A percentile compares a stretch with the other conserved stretches of the same genome.
phyloP scores from a whole-genome alignment of 495 filamentous ascomycete genomes.

The Xylaria grammica region DNA sequence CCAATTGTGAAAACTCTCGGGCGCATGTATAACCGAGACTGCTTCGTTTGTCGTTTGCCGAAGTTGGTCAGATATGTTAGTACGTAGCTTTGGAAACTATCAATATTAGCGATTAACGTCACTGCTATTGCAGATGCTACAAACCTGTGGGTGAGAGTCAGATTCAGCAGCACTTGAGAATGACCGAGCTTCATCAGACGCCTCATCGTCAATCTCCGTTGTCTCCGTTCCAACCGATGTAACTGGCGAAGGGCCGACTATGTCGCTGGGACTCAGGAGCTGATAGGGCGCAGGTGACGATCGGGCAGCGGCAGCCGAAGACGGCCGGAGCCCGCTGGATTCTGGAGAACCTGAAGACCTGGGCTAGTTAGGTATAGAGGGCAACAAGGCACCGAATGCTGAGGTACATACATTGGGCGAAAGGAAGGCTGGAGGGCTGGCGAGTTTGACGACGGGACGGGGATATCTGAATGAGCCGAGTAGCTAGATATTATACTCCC shows the following conservation, averaged over 20 bases:
- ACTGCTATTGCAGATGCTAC: constrained; percentile 35
- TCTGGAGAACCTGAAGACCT: constrained; percentile 48
- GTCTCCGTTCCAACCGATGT: constrained; percentile 75
- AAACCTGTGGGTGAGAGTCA: constrained; percentile 36
- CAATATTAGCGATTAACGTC: background rate
- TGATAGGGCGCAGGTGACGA: constrained; percentile 40
- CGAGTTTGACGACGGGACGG: constrained; percentile 60
- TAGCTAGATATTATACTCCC: constrained; percentile 63
- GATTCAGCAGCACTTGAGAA: constrained; percentile 30
- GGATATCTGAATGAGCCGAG: constrained; percentile 64
- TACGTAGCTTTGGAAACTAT: constrained; percentile 64
- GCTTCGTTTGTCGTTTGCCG: constrained; percentile 68
- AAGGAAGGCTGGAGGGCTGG: constrained; percentile 53
- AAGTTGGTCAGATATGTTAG: constrained; percentile 59
- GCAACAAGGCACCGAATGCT: background rate
- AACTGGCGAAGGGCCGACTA: constrained; percentile 75
- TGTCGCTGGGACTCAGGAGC: constrained; percentile 57
- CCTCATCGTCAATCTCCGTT: constrained; percentile 76
- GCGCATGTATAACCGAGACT: constrained; percentile 86
- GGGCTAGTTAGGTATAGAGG: constrained; percentile 23
- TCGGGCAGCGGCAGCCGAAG: constrained; percentile 28
- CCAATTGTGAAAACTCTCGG: constrained; percentile 77
- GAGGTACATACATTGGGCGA: constrained; percentile 53
- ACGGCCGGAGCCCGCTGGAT: constrained; percentile 48
- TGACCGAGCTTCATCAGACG: constrained; percentile 51